These are phyloP conservation scores for Coffea canephora DNA, from an alignment of 257 asterid genomes.

Conservation along the genomic window DNA sequence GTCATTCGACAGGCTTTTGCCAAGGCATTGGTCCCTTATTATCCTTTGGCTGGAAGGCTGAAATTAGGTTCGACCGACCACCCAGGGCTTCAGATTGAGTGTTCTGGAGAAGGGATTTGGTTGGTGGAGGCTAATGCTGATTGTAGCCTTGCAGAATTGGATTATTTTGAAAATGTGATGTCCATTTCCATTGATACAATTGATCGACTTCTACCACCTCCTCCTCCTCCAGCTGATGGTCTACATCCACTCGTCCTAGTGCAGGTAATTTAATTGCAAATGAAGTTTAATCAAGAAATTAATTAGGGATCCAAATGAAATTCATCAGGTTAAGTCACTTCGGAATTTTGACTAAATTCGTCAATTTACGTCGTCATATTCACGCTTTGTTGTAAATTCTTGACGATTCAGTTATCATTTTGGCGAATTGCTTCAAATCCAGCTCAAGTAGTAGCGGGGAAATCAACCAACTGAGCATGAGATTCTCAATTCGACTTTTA, in stretches of 20 bases:
- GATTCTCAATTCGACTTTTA: too few species aligned
- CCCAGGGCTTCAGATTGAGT: slow-evolving; percentile 30
- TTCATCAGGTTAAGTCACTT: too few species aligned
- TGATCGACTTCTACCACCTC: slow-evolving; percentile 35
- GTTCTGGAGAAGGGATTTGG: slow-evolving; percentile 54
- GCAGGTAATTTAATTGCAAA: slow-evolving; percentile 32
- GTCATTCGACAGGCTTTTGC: slow-evolving; percentile 36
- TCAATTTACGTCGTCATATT: too few species aligned
- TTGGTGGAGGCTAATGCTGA: slow-evolving; percentile 45
- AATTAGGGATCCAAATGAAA: too few species aligned
- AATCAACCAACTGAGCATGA: too few species aligned
- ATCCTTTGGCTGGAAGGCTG: slow-evolving; percentile 55
- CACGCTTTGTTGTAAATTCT: too few species aligned
- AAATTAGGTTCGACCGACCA: slow-evolving; percentile 20
- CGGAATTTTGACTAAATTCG: too few species aligned
- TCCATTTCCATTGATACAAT: slow-evolving; percentile 25
- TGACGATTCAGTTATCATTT: too few species aligned
- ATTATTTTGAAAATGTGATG: slow-evolving; percentile 38
- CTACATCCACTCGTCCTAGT: slow-evolving; percentile 45
- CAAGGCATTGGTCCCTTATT: slow-evolving; percentile 51
- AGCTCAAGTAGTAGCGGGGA: too few species aligned
- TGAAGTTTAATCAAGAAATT: too few species aligned
- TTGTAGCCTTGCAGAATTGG: slow-evolving; percentile 29
- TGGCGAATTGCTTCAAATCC: too few species aligned
- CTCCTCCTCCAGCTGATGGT: slow-evolving; percentile 16